Evolutionary conservation across 495 filamentous ascomycete species (phyloP), one percentile per base, ranked within the genome.

Genomic region (Penicillium coprophilum): DNA sequence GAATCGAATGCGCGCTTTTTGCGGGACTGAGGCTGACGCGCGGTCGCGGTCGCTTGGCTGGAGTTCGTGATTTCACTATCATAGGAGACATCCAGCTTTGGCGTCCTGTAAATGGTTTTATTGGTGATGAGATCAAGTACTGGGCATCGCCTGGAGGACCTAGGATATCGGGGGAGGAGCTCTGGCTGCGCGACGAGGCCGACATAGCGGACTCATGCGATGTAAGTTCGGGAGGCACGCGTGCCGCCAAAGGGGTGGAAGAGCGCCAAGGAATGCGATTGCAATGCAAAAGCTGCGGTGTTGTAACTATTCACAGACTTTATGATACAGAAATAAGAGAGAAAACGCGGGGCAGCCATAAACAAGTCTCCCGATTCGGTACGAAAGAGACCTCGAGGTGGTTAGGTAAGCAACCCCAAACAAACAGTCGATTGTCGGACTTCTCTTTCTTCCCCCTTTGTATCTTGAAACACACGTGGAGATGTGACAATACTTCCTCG

Each of bases 151-250:
- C 76, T 59, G 75, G 67, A 36, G 76, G 75, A 34, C 72, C 74
- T 53, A 79, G 70, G 56, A 76, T 66, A 69, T 79, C 76, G 41
- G 76, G 74, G 39, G 76, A 79, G 61, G 76, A 77, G 64, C 66
- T 76, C 40, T 67, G 53, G 56, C 69, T 76, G 64, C 68, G 70
- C 58, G 70, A 71, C 57, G 58, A 69, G 64, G 46, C 60, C 41
- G 67, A 67, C 63, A 67, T 69, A 53, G 57, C 57, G 65, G 48
- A 53, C 56, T 62, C 50, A 40, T 53, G 55, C 46, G 57, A 58
- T 50, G 56, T 55, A 65, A 58, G 57, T 56, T 60, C 59, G 60
- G 48, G 50, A 54, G 41, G 57, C 65, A 64, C 65, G 63, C 63
- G 63, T 68, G 52, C 61, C 60, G 57, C 60, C 53, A 61, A 56